These are phyloP conservation scores for Vitis vinifera DNA, from an alignment of 164 flowering plant genomes.

Conservation along the genomic window ASM3070453v1 NC_081805.1:14914001-14914500, in stretches of 20 bases:
- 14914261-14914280: too few species aligned
- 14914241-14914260: too few species aligned
- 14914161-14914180: slow-evolving; percentile 56
- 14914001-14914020: too few species aligned
- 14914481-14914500: slow-evolving; percentile 86
- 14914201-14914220: slow-evolving; percentile 54
- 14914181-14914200: slow-evolving; percentile 52
- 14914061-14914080: too few species aligned
- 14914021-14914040: too few species aligned
- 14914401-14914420: slow-evolving; percentile 39
- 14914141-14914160: slow-evolving; percentile 46
- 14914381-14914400: slow-evolving; percentile 34
- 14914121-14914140: slow-evolving; percentile 14
- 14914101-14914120: too few species aligned
- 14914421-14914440: slow-evolving; percentile 65
- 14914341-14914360: slow-evolving; percentile 38
- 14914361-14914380: slow-evolving; percentile 59
- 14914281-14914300: too few species aligned
- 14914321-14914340: slow-evolving; percentile 71
- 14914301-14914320: slow-evolving; percentile 11
- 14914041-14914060: too few species aligned
- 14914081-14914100: too few species aligned
- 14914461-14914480: slow-evolving; percentile 70
- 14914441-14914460: slow-evolving; percentile 54
- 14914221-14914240: slow-evolving; percentile 29